Evolutionary conservation across 768 basidiomycete species (phyloP), one percentile per base, ranked within the genome.

Genomic region (Lyophyllum shimeji): DNA sequence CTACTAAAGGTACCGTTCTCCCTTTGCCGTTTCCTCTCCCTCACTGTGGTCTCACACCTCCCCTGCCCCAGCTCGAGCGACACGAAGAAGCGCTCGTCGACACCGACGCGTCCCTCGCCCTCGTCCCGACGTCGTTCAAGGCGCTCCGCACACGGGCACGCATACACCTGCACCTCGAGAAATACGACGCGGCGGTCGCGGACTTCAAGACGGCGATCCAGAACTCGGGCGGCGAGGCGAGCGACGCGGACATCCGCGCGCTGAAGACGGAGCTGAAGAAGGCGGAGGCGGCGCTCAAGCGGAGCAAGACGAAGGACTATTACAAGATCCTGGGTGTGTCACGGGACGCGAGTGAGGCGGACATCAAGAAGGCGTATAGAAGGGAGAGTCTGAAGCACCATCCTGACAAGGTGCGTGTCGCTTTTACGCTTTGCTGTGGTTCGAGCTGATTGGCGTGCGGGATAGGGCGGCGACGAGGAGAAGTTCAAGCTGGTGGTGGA

Each of bases 361-460:
- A 95, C 24, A 88, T 97, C 63, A 95, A 91, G 78, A 97, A 95
- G 73, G 96, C 82, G 29, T 98, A 98, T 70, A 81, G 94, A 57
- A 81, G 86, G 62, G 90, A 94, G 72, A 90, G 88, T 64, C 70
- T 94, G 68, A 90, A 85, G 63, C 90, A 92, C 62, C 90, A 92
- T 71, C 90, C 90, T 46, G 90, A 93, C 70, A 93, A 93, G 82
- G 87, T 87, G 18, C 15, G 59, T 42, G 15, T 13, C 23, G 71
- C 43, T 23, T 21, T 7, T 17, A n/a, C n/a, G n/a, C n/a, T n/a
- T n/a, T n/a, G n/a, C n/a, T n/a, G n/a, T n/a, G n/a, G n/a, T n/a
- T n/a, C n/a, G n/a, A n/a, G n/a, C n/a, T n/a, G n/a, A n/a, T n/a
- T n/a, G n/a, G n/a, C n/a, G n/a, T n/a, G n/a, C n/a, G n/a, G 33